These are phyloP conservation scores for Pontederia crassipes DNA, from an alignment of 176 grass and related monocot species.

Conservation along the genomic window DNA sequence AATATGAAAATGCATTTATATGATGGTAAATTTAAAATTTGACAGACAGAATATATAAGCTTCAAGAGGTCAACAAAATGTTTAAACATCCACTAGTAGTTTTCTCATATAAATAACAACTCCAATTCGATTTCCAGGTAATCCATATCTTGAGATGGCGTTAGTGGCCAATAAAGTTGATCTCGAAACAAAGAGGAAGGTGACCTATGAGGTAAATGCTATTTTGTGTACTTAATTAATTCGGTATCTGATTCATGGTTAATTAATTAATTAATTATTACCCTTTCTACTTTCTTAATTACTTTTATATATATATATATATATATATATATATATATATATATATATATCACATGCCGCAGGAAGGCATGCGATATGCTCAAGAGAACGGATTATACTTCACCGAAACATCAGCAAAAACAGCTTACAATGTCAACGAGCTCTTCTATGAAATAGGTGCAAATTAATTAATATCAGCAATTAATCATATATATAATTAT, in stretches of 20 bases:
- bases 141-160: conserved; percentile 53
- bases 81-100: no score
- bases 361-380: conserved; percentile 60
- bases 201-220: conserved; percentile 41
- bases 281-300: neutral
- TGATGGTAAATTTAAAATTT: no score
- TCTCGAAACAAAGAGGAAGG: conserved; percentile 43
- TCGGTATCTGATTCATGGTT: neutral
- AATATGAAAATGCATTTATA: no score
- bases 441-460: conserved; percentile 67
- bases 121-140: conserved; percentile 26
- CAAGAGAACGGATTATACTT: conserved; percentile 65
- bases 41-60: no score
- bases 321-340: no score
- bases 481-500: neutral
- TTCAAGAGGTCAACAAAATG: no score
- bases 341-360: neutral
- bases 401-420: conserved; percentile 60
- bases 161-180: conserved; percentile 78
- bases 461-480: neutral
- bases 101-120: no score
- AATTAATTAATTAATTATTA: neutral
- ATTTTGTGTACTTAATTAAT: neutral
- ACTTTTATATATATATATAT: neutral
- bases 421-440: conserved; percentile 55